Base-by-base conservation (phyloP, 208 protist genomes). In the Naegleria fowleri region DNA sequence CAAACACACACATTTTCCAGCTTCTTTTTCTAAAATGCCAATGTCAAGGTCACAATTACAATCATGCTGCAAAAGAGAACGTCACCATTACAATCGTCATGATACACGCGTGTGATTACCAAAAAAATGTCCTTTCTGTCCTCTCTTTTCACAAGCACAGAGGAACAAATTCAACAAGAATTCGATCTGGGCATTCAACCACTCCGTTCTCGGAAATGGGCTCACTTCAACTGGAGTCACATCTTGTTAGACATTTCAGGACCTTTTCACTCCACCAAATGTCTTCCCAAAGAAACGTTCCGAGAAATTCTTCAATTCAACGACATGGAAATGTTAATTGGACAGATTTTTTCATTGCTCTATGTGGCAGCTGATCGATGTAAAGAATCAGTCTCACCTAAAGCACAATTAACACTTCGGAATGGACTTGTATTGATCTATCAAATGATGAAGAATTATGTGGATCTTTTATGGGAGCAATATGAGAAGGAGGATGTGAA, bases 281-380 rank as follows among this genome's bases (percentile, higher is more conserved):
- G 83, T 51, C 6, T 87, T 36, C 36, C 36, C 11, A 51, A 51
- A 51, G 83, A 87, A 25, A 9, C 15, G 0, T 51, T 87, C 40
- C 6, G 6, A 15, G 19, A 87, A 40, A 87, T 87, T 87, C 29
- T 87, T 29, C 15, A 87, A 51, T 38, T 40, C 38, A 87, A 87
- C 40, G 83, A 87, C 11, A 40, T 87, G 83, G 83, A 87, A 87
- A 41, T 38, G 83, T 52, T 87, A 39, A 25, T 87, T 29, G 29
- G 29, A 51, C 83, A 87, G 52, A 40, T 87, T 16, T 51, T 87
- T 29, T 52, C 40, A 51, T n/a, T 87, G 1, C 15, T 87, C 38
- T 87, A 51, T 51, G 83, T 87, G 15, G 83, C 83, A 51, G 83
- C 83, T 52, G 83, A 87, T n/a, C 7, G 83, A 15, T 87, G 83